Conservation (phyloP, 129 eudicot genomes). For the Flaveria brownii region DNA sequence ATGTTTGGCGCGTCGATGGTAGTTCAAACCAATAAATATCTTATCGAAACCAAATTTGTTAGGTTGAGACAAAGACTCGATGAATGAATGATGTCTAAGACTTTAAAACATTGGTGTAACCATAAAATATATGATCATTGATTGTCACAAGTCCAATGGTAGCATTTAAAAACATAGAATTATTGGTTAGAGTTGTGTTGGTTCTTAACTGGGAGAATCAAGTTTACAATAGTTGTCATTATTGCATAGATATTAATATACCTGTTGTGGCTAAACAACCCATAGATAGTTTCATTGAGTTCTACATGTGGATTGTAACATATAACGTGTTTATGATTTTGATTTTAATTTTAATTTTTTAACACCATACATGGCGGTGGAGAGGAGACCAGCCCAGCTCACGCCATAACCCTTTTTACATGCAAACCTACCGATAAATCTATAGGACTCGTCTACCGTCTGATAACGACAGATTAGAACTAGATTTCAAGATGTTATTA, state of each 20-base stretch:
- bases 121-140: not conserved
- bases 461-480: no score
- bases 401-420: not conserved
- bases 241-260: conserved; percentile 16
- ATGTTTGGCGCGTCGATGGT: not conserved
- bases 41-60: conserved; percentile 1
- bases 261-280: conserved; percentile 6
- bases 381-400: not conserved
- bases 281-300: not conserved
- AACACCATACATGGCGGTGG: not conserved
- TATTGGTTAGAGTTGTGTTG: conserved; percentile 10
- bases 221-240: not conserved
- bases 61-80: conserved; percentile 1
- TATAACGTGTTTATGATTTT: not conserved
- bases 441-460: no score
- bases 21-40: conserved; percentile 1
- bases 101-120: not conserved
- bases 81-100: not conserved
- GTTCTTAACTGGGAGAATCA: conserved; percentile 3
- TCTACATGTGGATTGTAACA: not conserved
- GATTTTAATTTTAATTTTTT: not conserved
- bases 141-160: conserved; percentile 1
- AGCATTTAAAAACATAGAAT: not conserved
- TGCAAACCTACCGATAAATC: no score
- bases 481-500: no score